Evolutionary conservation across 805 yeast species (phyloP).

Genomic region (Cyberlindnera mississippiensis): DNA sequence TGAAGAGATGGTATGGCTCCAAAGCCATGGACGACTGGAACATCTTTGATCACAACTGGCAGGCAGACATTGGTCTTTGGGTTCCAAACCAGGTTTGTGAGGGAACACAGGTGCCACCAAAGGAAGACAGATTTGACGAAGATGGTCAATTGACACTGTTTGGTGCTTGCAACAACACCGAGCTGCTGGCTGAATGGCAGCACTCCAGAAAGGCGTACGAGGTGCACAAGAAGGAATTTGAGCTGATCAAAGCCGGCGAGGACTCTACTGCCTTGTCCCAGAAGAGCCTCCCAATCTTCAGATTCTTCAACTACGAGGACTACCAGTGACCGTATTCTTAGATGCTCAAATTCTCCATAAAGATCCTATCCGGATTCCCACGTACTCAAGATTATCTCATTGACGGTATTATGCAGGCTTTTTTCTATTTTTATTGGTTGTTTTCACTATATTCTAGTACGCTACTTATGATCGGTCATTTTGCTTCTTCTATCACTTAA

Average conservation of each 20-base stretch:
- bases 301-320: constrained; percentile 24
- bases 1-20: constrained; percentile 35
- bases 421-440: too few relatives aligned
- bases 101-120: constrained; percentile 25
- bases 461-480: too few relatives aligned
- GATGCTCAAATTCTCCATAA: too few relatives aligned
- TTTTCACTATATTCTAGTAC: too few relatives aligned
- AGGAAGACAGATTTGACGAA: constrained; percentile 25
- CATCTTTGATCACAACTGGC: constrained; percentile 31
- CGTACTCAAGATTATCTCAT: too few relatives aligned
- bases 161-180: constrained; percentile 38
- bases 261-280: constrained; percentile 18
- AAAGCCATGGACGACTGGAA: constrained; percentile 24
- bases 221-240: constrained; percentile 29
- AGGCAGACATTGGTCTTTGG: constrained; percentile 43
- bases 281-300: constrained; percentile 36
- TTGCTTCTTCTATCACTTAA: too few relatives aligned
- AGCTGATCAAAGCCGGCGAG: constrained; percentile 21
- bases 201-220: constrained; percentile 28
- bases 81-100: constrained; percentile 41
- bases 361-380: too few relatives aligned
- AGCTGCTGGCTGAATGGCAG: constrained; percentile 37
- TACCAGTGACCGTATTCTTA: constrained; percentile 15
- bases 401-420: too few relatives aligned
- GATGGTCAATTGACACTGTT: constrained; percentile 29